A percentile compares a stretch with the other conserved stretches of the same genome.
These are phyloP conservation scores for Fusarium nelsonii DNA, from an alignment of 2,329 filamentous ascomycete genomes.

Conservation along the genomic window DNA sequence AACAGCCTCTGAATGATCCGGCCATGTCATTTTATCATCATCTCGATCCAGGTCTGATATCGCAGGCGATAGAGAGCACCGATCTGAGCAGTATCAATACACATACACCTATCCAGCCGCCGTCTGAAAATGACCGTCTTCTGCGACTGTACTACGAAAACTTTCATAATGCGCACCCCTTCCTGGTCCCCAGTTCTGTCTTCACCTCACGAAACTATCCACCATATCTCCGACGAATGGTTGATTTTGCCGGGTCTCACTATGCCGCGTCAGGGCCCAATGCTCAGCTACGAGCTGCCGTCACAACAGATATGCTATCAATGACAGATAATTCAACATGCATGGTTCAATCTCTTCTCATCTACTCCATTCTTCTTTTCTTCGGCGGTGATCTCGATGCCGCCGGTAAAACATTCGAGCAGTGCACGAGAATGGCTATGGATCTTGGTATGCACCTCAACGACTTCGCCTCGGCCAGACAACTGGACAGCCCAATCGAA, in stretches of 20 bases:
- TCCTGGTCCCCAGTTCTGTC: constrained; percentile 31
- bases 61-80: constrained; percentile 1
- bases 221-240: constrained; percentile 25
- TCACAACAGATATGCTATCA: constrained; percentile 23
- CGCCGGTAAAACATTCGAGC: constrained; percentile 16
- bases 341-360: constrained; percentile 33
- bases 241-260: constrained; percentile 41
- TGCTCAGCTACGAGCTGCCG: constrained; percentile 16
- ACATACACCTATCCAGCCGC: not conserved
- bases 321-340: constrained; percentile 12
- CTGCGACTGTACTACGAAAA: constrained; percentile 42
- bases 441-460: constrained; percentile 39
- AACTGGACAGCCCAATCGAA: constrained; percentile 30
- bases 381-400: constrained; percentile 20
- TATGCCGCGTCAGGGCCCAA: constrained; percentile 23
- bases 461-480: constrained; percentile 23
- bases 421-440: constrained; percentile 31
- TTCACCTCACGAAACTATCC: constrained; percentile 35
- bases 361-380: constrained; percentile 24
- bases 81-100: not conserved
- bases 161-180: constrained; percentile 41
- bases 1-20: not conserved
- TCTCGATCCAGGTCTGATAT: constrained; percentile 8
- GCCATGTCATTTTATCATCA: constrained; percentile 22
- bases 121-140: constrained; percentile 34